These are phyloP conservation scores for Eucalyptus marginata DNA, from an alignment of 345 rosid genomes.

Conservation along the genomic window DNA sequence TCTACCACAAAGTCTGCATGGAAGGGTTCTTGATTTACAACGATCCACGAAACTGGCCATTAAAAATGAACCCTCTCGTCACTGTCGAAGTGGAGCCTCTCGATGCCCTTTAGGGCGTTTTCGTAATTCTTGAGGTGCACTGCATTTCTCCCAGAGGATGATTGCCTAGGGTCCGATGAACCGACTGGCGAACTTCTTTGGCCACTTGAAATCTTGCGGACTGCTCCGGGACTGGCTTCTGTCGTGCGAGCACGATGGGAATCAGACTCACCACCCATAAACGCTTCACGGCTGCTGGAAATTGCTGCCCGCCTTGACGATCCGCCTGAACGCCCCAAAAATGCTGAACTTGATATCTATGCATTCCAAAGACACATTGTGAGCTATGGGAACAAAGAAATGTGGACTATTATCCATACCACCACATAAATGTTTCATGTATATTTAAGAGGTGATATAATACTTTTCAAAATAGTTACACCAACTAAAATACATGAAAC, in stretches of 20 bases:
- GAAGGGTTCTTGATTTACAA: conserved; percentile 20
- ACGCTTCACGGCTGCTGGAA: conserved; percentile 50
- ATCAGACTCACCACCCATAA: conserved; percentile 47
- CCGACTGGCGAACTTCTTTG: conserved; percentile 45
- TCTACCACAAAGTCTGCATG: not conserved
- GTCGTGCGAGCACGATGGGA: conserved; percentile 33
- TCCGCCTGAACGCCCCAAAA: conserved; percentile 58
- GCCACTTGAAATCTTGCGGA: conserved; percentile 32
- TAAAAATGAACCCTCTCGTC: conserved; percentile 40
- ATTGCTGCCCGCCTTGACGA: conserved; percentile 41
- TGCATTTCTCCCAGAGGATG: conserved; percentile 36
- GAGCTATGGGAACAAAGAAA: not conserved
- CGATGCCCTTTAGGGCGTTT: conserved; percentile 53
- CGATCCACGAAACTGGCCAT: conserved; percentile 1
- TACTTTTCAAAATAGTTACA: not conserved
- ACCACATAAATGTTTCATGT: not conserved
- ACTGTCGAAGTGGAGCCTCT: conserved; percentile 42
- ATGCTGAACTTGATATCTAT: conserved; percentile 51
- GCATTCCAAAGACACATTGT: not conserved
- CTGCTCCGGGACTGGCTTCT: conserved; percentile 39
- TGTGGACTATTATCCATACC: not conserved
- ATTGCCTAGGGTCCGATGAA: conserved; percentile 49
- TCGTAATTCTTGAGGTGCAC: conserved; percentile 42
- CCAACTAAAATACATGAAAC: not conserved
- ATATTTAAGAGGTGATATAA: not conserved